Conservation (phyloP, 805 yeast genomes). For the Myxozyma melibiosi region DNA sequence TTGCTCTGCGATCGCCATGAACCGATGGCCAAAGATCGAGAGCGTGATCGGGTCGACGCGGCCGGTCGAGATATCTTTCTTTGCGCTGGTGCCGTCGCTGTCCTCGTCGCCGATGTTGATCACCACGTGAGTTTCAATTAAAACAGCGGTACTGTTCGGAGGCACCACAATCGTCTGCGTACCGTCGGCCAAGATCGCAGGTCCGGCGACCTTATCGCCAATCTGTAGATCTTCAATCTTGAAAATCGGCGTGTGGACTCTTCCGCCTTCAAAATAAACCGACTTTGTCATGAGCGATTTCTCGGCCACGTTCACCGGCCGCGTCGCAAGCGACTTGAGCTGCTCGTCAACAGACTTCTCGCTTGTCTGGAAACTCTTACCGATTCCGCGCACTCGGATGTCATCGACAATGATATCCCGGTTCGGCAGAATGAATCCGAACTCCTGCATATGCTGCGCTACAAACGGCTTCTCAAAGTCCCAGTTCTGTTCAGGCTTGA, state of each 20-base stretch:
- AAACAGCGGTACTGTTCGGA: slow-evolving; percentile 59
- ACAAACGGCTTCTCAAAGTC: slow-evolving; percentile 53
- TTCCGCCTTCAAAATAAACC: slow-evolving; percentile 59
- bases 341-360: slow-evolving; percentile 57
- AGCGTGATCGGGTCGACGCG: slow-evolving; percentile 67
- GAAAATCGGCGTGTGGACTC: slow-evolving; percentile 55
- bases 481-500: slow-evolving; percentile 36
- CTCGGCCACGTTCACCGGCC: not conserved
- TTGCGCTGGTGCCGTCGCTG: slow-evolving; percentile 13
- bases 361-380: slow-evolving; percentile 52
- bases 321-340: slow-evolving; percentile 43
- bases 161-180: slow-evolving; percentile 80
- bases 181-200: slow-evolving; percentile 75
- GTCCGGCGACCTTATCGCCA: slow-evolving; percentile 64
- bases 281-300: slow-evolving; percentile 43
- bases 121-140: slow-evolving; percentile 64
- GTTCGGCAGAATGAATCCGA: slow-evolving; percentile 62
- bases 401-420: slow-evolving; percentile 69
- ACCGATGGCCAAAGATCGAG: slow-evolving; percentile 79
- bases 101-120: slow-evolving; percentile 43
- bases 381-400: slow-evolving; percentile 71
- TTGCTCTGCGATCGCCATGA: slow-evolving; percentile 89
- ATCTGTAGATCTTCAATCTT: slow-evolving; percentile 54
- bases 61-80: slow-evolving; percentile 9
- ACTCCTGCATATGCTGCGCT: slow-evolving; percentile 64